Base-by-base conservation (phyloP, 352 stramenopile genomes). In the Globisporangium spiculum region DNA sequence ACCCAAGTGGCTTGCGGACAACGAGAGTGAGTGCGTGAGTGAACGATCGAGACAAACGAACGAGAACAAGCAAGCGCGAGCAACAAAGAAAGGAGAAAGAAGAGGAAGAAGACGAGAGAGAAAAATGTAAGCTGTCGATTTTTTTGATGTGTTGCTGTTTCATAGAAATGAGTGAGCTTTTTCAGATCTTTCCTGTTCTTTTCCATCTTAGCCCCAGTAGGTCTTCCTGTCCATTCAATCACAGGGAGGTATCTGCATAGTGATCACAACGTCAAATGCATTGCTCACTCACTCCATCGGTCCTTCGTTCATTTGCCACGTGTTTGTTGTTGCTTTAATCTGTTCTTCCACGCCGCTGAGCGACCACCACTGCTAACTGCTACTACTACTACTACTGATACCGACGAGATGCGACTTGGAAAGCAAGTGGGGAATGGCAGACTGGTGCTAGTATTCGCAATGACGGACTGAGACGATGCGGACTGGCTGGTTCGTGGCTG, bases 51-150 rank as follows among this genome's bases (percentile, higher is more conserved):
- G 60, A 66, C 41, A 10, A 48, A 46, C 20, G 30, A 20, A 24
- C 18, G 30, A 30, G n/a, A 56, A 24, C 4, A 53, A 26, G 59
- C n/a, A 22, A 63, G 59, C 62, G 34, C 52, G 48, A 32, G 36
- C 27, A 32, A 66, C 10, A 44, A 41, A 34, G 44, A 60, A 65
- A 27, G 20, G 38, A 36, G 8, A 26, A 50, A 30, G 16, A 20
- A 20, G 10, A 58, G 24, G 22, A 52, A 34, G 48, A 46, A 60
- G 30, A 36, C 59, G 46, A 67, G 14, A 22, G 30, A 55, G 38
- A 48, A 68, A 58, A 68, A 68, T 68, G 63, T 68, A 68, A 68
- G 63, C 63, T 68, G 63, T 68, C 52, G 63, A 63, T 68, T 53
- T 68, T 56, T 68, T 63, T 36, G 63, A 61, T 62, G 52, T 50